A percentile compares a stretch with the other conserved stretches of the same genome.
These are phyloP conservation scores for Parathielavia appendiculata DNA, from an alignment of 495 filamentous ascomycete species.

Conservation along the genomic window DNA sequence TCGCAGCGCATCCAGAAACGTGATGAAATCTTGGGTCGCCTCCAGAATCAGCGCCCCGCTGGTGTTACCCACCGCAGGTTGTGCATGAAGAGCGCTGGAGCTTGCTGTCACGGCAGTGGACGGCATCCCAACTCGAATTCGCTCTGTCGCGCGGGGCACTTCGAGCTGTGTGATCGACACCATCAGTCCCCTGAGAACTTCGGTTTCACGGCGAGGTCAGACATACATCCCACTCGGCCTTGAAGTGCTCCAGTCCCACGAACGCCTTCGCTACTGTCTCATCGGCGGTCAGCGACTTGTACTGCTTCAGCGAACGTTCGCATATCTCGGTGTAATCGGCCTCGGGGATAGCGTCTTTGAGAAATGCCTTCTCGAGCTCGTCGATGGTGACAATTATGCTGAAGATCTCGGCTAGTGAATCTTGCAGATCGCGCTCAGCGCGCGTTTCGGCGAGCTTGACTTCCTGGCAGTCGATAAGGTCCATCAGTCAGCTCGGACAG, in stretches of 20 bases:
- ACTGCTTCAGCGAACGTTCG: constrained; percentile 87
- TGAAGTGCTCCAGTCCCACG: constrained; percentile 88
- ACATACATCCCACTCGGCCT: constrained; percentile 77
- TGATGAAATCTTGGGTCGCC: constrained; percentile 97
- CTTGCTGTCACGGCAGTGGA: constrained; percentile 56
- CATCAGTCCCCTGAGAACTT: background rate
- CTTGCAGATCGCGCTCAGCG: constrained; percentile 85
- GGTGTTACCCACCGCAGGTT: constrained; percentile 48
- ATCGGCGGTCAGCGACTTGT: constrained; percentile 86
- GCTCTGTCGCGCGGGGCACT: constrained; percentile 87
- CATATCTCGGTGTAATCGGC: constrained; percentile 93
- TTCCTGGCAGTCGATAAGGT: constrained; percentile 52
- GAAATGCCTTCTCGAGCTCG: constrained; percentile 91
- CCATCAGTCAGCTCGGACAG: constrained; percentile 3
- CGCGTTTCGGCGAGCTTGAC: constrained; percentile 82
- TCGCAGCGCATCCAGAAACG: constrained; percentile 88
- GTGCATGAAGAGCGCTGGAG: constrained; percentile 42
- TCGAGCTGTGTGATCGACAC: constrained; percentile 60
- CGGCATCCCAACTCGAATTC: constrained; percentile 81
- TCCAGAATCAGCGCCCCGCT: constrained; percentile 72
- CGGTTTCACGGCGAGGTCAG: background rate
- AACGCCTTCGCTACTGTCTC: constrained; percentile 80
- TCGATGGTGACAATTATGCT: constrained; percentile 95
- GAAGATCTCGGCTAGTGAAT: constrained; percentile 94
- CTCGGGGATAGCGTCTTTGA: constrained; percentile 91